phyloP scores from a whole-genome alignment of 1,284 basidiomycete species.

The Marasmius sp. region DNA sequence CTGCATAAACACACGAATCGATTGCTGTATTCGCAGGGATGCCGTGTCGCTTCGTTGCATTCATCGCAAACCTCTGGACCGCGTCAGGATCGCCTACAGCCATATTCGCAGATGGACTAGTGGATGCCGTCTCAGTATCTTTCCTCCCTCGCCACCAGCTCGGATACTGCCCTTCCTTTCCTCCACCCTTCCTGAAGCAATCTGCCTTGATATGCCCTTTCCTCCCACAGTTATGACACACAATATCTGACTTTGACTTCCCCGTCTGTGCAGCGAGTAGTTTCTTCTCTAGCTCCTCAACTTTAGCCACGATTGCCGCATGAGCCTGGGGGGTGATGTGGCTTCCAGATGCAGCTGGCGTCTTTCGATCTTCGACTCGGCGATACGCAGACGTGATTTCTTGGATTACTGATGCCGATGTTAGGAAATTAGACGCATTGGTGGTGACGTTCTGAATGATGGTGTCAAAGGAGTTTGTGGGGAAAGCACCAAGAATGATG shows the following conservation, averaged over 20 bases:
- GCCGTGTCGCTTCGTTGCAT: not conserved
- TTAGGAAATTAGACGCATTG: no score
- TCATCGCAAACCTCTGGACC: not conserved
- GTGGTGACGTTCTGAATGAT: no score
- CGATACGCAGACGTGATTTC: no score
- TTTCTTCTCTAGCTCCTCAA: no score
- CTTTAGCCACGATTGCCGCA: not conserved
- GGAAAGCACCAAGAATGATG: no score
- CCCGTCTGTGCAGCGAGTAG: no score
- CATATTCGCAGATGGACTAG: not conserved
- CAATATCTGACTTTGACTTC: no score
- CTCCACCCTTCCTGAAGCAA: conserved; percentile 1
- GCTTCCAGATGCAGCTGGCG: not conserved
- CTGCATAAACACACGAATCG: not conserved
- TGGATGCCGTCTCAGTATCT: not conserved
- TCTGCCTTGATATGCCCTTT: not conserved
- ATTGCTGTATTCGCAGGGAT: not conserved
- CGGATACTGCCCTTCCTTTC: conserved; percentile 7
- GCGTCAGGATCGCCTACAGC: not conserved
- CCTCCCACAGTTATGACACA: not conserved
- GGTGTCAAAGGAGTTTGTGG: no score
- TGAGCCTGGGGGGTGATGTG: not conserved
- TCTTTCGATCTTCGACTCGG: not conserved
- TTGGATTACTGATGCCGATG: no score
- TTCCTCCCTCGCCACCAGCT: conserved; percentile 3